Conservation (phyloP, 163 green algal species). For the Chloromonas sp. region DNA sequence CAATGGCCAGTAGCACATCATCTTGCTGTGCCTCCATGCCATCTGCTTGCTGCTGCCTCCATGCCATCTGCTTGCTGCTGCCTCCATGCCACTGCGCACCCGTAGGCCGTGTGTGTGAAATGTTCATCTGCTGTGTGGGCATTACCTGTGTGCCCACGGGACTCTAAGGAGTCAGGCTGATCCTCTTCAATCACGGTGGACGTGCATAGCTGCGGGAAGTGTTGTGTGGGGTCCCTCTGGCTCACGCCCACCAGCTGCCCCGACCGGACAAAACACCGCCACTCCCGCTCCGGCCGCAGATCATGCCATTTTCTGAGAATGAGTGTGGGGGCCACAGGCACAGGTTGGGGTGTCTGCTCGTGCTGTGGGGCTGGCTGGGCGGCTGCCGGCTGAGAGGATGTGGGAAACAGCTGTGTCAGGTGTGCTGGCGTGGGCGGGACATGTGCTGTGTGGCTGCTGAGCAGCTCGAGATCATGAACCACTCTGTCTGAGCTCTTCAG, state of each 20-base stretch:
- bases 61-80: no score
- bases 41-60: no score
- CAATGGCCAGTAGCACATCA: no score
- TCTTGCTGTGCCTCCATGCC: no score
- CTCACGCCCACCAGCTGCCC: conserved; percentile 58
- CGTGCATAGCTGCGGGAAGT: conserved; percentile 41
- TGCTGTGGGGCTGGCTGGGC: neutral
- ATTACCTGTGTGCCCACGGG: no score
- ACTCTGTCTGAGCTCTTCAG: conserved; percentile 87
- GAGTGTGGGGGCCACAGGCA: conserved; percentile 32
- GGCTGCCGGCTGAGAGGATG: neutral
- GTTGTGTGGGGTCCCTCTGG: conserved; percentile 77
- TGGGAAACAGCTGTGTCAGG: neutral
- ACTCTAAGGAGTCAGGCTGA: neutral
- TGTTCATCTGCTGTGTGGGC: no score
- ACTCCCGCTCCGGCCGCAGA: conserved; percentile 79
- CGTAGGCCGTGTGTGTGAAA: no score
- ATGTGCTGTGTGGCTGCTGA: conserved; percentile 3
- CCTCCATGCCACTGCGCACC: no score
- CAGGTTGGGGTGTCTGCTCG: neutral
- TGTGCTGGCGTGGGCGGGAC: no score
- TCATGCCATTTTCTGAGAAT: conserved; percentile 73
- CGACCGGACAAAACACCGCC: conserved; percentile 78
- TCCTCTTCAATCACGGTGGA: neutral
- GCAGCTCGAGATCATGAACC: conserved; percentile 69